A percentile compares a stretch with the other conserved stretches of the same genome.
These are phyloP conservation scores for Pichia sp. DNA, from an alignment of 1,139 yeast genomes.

Conservation along the genomic window DNA sequence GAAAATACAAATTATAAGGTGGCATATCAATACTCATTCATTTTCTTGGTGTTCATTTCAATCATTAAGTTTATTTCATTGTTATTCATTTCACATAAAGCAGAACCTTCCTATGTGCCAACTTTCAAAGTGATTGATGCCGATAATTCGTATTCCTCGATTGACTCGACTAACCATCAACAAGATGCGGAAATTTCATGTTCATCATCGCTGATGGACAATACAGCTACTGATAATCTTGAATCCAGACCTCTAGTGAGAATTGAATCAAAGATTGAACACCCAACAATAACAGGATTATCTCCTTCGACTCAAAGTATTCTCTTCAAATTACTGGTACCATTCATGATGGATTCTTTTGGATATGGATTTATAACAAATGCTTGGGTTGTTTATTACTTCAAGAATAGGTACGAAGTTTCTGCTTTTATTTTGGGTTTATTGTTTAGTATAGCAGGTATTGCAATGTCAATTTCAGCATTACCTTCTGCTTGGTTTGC, in stretches of 20 bases:
- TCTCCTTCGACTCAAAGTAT: slow-evolving; percentile 28
- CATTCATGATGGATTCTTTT: slow-evolving; percentile 67
- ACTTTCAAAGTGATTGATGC: slow-evolving; percentile 9
- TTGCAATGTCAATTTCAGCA: slow-evolving; percentile 54
- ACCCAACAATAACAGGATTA: slow-evolving; percentile 23
- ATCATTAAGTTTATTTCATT: slow-evolving; percentile 44
- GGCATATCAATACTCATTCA: slow-evolving; percentile 54
- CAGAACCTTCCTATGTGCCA: slow-evolving; percentile 35
- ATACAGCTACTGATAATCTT: background rate
- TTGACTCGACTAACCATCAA: background rate
- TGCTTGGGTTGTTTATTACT: slow-evolving; percentile 83
- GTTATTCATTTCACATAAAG: slow-evolving; percentile 42
- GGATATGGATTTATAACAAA: slow-evolving; percentile 85
- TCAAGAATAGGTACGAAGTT: slow-evolving; percentile 35
- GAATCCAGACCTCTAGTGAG: slow-evolving; percentile 14
- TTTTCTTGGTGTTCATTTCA: slow-evolving; percentile 51
- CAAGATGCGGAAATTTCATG: background rate
- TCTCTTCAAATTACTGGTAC: slow-evolving; percentile 35
- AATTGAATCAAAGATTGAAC: slow-evolving; percentile 19
- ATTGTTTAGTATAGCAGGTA: slow-evolving; percentile 53
- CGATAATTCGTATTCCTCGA: background rate
- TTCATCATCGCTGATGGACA: background rate
- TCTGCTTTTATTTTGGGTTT: slow-evolving; percentile 39
- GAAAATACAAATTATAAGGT: slow-evolving; percentile 27
- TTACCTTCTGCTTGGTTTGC: slow-evolving; percentile 67